Conservation (phyloP, 176 grass and related monocot genomes). For the Tillandsia leiboldiana region DNA sequence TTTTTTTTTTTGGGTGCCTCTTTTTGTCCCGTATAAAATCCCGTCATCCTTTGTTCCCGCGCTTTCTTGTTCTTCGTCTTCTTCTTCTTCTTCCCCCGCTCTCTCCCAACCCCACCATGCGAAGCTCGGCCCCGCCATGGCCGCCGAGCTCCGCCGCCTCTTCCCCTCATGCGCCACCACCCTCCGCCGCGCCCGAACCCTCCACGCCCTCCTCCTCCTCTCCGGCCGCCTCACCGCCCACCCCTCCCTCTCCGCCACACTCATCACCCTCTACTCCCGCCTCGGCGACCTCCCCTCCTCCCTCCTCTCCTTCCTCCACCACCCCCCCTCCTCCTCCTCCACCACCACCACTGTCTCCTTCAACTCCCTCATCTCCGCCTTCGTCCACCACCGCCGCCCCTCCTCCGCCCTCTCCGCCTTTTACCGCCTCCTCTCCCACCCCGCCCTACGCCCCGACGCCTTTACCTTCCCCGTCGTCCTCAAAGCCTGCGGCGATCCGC, state of each 20-base stretch:
- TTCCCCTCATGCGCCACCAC: constrained; percentile 16
- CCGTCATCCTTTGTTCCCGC: no score
- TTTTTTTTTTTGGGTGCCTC: no score
- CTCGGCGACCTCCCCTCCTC: constrained; percentile 23
- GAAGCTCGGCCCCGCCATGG: background rate
- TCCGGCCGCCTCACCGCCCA: constrained; percentile 28
- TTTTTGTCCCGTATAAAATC: no score
- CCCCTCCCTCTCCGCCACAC: constrained; percentile 17
- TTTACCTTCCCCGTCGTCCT: constrained; percentile 48
- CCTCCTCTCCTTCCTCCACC: constrained; percentile 30
- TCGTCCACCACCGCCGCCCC: constrained; percentile 27
- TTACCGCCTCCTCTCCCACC: constrained; percentile 20
- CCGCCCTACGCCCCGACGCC: constrained; percentile 29
- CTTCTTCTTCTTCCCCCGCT: background rate
- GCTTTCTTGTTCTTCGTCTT: no score
- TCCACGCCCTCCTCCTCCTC: constrained; percentile 41
- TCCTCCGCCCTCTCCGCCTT: constrained; percentile 21
- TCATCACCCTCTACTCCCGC: constrained; percentile 28
- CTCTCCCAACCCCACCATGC: background rate
- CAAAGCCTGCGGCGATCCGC: constrained; percentile 15
- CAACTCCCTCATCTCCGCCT: constrained; percentile 55
- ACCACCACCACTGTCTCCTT: constrained; percentile 18
- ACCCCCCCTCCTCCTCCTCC: constrained; percentile 21
- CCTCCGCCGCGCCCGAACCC: constrained; percentile 35
- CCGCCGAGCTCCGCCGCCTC: constrained; percentile 18